Base-by-base conservation (phyloP, 1,284 basidiomycete genomes). In the Sporisorium iseilematis-ciliati region DNA sequence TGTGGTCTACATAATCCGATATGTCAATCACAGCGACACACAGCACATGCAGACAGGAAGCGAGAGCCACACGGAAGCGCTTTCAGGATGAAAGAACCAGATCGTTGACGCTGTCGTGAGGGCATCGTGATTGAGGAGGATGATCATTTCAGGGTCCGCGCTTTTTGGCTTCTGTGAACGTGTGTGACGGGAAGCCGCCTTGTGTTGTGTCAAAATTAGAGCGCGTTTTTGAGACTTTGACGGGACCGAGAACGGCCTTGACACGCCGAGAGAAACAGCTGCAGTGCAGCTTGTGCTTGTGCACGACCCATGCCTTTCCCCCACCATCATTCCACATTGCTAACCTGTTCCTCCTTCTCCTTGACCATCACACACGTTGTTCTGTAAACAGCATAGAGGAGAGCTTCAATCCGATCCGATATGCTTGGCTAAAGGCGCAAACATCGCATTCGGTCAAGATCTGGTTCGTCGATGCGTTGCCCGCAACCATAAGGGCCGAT, bases 351-450 rank as follows among this genome's bases (percentile, higher is more conserved):
- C 16, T 6, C 25, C 25, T n/a, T 23, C 16, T 25, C 7, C 16
- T 25, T 25, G 18, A 7, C 38, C 51, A 53, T 12, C 51, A 26
- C 49, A 51, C n/a, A 21, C 49, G 18, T 33, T 11, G 40, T 14
- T 23, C 4, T 8, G 4, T 20, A 7, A 11, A 11, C 31, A 33
- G 7, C 18, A 45, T 26, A 10, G 20, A 42, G 10, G 25, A 54
- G 23, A 12, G 11, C n/a, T 8, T 45, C 53, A 42, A n/a, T n/a
- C n/a, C n/a, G n/a, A n/a, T n/a, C n/a, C 20, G 57, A 18, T 18
- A 59, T 59, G 57, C 57, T 43, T n/a, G 57, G 49, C 21, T 59
- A 48, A 25, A 38, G 40, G 4, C 23, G 4, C 25, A 40, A 4
- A 42, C 43, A 31, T 5, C 20, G 23, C 23, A 7, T 10, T 12